Evolutionary conservation across 2,329 filamentous ascomycete genomes (phyloP).

Genomic region (Talaromyces sp.): DNA sequence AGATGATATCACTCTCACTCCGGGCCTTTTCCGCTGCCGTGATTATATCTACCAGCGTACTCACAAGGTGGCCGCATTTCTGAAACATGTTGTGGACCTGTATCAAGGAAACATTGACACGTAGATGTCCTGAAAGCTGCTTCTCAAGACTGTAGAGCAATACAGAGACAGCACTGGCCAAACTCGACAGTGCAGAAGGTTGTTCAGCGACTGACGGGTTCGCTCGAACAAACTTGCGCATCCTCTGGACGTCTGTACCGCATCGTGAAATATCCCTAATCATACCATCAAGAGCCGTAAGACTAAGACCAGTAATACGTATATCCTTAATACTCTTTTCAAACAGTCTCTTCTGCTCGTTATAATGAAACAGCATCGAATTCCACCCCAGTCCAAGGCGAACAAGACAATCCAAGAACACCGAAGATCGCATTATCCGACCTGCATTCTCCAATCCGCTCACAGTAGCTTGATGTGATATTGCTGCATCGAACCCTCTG

Average conservation of each 20-base stretch:
- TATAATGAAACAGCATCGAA: constrained; percentile 45
- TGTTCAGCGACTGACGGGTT: constrained; percentile 29
- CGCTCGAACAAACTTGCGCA: constrained; percentile 38
- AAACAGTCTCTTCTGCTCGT: constrained; percentile 37
- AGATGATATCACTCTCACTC: constrained; percentile 62
- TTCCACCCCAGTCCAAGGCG: constrained; percentile 46
- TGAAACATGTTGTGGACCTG: constrained; percentile 41
- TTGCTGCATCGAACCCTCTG: constrained; percentile 40
- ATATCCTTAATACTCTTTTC: constrained; percentile 44
- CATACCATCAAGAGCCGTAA: constrained; percentile 39
- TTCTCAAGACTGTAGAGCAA: constrained; percentile 41
- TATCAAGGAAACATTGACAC: constrained; percentile 34
- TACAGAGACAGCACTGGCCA: constrained; percentile 36
- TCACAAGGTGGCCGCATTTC: constrained; percentile 39
- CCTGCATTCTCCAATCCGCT: constrained; percentile 27
- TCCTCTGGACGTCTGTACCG: constrained; percentile 38
- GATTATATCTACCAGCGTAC: constrained; percentile 38
- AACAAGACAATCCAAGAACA: constrained; percentile 42
- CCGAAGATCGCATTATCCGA: constrained; percentile 36
- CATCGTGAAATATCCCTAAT: constrained; percentile 35
- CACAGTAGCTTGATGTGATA: constrained; percentile 30
- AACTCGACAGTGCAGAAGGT: constrained; percentile 35
- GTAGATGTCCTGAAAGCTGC: constrained; percentile 31
- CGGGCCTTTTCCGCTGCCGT: constrained; percentile 49
- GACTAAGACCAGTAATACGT: constrained; percentile 53